A percentile compares a stretch with the other conserved stretches of the same genome.
These are phyloP conservation scores for Sugiyamaella smithiae DNA, from an alignment of 805 yeast species.

Conservation along the genomic window DNA sequence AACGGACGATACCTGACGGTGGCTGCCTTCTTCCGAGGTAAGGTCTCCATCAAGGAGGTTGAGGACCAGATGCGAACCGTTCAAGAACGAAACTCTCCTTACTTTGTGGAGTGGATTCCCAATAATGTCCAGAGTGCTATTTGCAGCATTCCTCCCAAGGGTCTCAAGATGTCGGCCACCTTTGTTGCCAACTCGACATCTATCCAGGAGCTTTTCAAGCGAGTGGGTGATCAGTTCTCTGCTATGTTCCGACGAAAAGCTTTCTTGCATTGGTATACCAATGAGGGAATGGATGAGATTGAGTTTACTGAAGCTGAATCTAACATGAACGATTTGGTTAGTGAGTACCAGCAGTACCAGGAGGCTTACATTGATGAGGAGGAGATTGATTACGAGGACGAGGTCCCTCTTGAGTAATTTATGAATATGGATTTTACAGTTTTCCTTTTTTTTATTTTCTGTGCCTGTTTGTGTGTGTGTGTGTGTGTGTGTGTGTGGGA, in stretches of 20 bases:
- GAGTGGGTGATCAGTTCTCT: conserved; percentile 85
- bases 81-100: conserved; percentile 74
- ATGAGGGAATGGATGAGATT: conserved; percentile 95
- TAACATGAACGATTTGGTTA: conserved; percentile 82
- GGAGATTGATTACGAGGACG: conserved; percentile 58
- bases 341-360: conserved; percentile 91
- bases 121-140: conserved; percentile 92
- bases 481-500: neutral
- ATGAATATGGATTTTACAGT: neutral
- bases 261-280: conserved; percentile 93
- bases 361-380: conserved; percentile 72
- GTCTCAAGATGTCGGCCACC: conserved; percentile 84
- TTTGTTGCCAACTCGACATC: conserved; percentile 92
- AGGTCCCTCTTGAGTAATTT: conserved; percentile 14
- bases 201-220: conserved; percentile 83
- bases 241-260: conserved; percentile 94
- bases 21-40: conserved; percentile 92
- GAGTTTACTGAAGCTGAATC: conserved; percentile 94
- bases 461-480: conserved; percentile 5
- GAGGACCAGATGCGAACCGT: conserved; percentile 89
- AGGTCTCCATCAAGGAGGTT: conserved; percentile 87
- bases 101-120: conserved; percentile 95
- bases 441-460: neutral
- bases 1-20: conserved; percentile 89
- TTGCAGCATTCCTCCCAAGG: conserved; percentile 86